Evolutionary conservation across 345 rosid genomes (phyloP).

Genomic region (Eucalyptus erythrocorys): DNA sequence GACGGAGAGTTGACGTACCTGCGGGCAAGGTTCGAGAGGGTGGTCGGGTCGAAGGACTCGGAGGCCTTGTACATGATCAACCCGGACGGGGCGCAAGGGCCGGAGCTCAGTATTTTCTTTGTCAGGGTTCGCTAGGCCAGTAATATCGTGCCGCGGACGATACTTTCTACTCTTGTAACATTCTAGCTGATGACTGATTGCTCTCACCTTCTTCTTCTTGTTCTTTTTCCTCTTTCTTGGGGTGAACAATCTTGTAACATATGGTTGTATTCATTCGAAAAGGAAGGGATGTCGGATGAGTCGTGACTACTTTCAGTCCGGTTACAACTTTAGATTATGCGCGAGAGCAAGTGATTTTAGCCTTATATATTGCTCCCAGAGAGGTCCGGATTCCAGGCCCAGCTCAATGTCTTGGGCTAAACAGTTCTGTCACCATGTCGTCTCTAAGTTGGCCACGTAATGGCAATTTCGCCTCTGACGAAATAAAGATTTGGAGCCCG

Average conservation of each 20-base stretch:
- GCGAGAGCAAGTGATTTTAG: not conserved
- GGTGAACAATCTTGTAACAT: not conserved
- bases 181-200: not conserved
- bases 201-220: not conserved
- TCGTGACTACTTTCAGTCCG: not conserved
- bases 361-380: not conserved
- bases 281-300: not conserved
- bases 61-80: slow-evolving; percentile 93
- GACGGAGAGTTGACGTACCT: slow-evolving; percentile 82
- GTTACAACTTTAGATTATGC: not conserved
- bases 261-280: not conserved
- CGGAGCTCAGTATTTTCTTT: slow-evolving; percentile 90
- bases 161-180: not conserved
- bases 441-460: not conserved
- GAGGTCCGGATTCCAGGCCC: not conserved
- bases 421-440: not conserved
- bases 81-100: slow-evolving; percentile 80
- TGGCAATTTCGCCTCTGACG: not conserved
- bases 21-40: slow-evolving; percentile 86
- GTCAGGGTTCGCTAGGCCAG: slow-evolving; percentile 28
- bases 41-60: slow-evolving; percentile 82
- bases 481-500: not conserved
- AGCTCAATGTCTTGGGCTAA: not conserved
- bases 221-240: not conserved
- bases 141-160: not conserved